Conservation (phyloP, 768 basidiomycete species). For the Kwoniella mangroviensis region DNA sequence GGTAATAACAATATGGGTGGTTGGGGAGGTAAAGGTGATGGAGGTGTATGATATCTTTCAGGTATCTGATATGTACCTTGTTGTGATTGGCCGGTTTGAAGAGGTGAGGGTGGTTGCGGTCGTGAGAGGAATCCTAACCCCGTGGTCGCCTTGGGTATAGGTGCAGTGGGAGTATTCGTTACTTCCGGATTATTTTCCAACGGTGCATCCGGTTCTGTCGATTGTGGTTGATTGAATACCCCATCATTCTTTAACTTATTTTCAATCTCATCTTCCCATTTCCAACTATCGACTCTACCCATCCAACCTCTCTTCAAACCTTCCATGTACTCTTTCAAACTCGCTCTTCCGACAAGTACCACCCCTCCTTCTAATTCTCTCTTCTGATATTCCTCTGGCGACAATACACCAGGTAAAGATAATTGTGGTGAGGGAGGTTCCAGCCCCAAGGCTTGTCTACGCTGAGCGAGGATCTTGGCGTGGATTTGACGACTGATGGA, state of each 20-base stretch:
- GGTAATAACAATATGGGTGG: conserved; percentile 69
- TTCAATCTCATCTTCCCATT: conserved; percentile 62
- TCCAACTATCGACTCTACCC: conserved; percentile 67
- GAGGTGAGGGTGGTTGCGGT: conserved; percentile 32
- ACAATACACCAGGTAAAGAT: conserved; percentile 57
- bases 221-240: conserved; percentile 66
- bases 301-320: conserved; percentile 86
- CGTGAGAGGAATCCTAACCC: conserved; percentile 53
- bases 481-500: conserved; percentile 79
- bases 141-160: conserved; percentile 38
- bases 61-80: conserved; percentile 31
- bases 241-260: conserved; percentile 70
- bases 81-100: conserved; percentile 24
- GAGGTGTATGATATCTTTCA: conserved; percentile 61
- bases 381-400: conserved; percentile 64
- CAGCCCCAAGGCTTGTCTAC: conserved; percentile 68
- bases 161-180: conserved; percentile 9
- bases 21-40: conserved; percentile 68
- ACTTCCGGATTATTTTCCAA: background rate
- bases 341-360: conserved; percentile 82
- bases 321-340: conserved; percentile 92
- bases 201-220: conserved; percentile 21
- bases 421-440: conserved; percentile 58
- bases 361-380: conserved; percentile 79
- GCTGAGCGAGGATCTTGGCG: conserved; percentile 68